Base-by-base conservation (phyloP, 257 asterid species). In the Cruciata laevipes region DNA sequence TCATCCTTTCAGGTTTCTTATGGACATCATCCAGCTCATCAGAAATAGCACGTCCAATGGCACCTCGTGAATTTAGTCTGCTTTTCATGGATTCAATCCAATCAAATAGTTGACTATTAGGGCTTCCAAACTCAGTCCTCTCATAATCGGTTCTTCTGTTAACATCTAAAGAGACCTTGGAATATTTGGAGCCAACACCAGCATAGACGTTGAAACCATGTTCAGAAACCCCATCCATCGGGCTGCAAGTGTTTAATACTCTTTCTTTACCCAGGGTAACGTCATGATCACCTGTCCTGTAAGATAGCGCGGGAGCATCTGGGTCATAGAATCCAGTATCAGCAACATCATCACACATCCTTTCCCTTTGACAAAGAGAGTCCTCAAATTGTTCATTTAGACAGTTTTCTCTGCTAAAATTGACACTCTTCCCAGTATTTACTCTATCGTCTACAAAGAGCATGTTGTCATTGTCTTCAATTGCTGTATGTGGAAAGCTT, bases 361-460 rank as follows among this genome's bases (percentile, higher is more conserved):
- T 60, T 75, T 87, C 79, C 71, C 84, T 85, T 75, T 75, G 81
- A 63, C 72, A 60, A 55, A 76, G 70, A 61, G 75, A 73, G 66
- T 74, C 77, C 62, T 66, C 77, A 66, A 51, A 69, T 56, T 70
- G 63, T 51, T 67, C 72, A 42, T 60, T 51, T 59, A 51, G 64
- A 21, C 12, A 58, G 67, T 57, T 61, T 61, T 63, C 66, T 60
- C 71, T 73, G 17, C 32, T 64, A 68, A 69, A 65, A 72, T 72
- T 60, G 71, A 61, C 44, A 53, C 61, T 55, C 23, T 71, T 79
- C 76, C 71, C 82, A 71, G 71, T 65, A 61, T 74, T 69, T 61
- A 64, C 53, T 71, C 69, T 74, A 65, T 67, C 71, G 65, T 80
- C 83, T 60, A 51, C 38, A 63, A 71, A 67, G 35, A 23, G 63